phyloP scores from a whole-genome alignment of 1,284 basidiomycete genomes.

The Puccinia hordei region DNA sequence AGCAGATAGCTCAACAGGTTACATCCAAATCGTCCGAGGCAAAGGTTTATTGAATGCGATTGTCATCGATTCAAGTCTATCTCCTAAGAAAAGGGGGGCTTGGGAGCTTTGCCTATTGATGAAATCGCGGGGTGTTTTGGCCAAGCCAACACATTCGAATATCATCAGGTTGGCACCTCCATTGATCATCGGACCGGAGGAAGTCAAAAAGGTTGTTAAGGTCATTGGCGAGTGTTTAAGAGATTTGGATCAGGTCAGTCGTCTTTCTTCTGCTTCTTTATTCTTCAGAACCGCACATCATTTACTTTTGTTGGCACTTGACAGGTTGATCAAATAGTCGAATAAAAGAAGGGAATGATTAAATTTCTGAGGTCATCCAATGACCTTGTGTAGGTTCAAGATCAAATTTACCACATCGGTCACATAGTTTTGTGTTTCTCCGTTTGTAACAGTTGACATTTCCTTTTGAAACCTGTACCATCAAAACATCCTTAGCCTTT shows the following conservation, averaged over 20 bases:
- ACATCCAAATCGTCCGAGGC: slow-evolving; percentile 69
- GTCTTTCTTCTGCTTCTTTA: slow-evolving; percentile 46
- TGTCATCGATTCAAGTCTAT: slow-evolving; percentile 83
- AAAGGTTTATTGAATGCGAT: slow-evolving; percentile 89
- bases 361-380: too few relatives aligned
- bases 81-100: slow-evolving; percentile 75
- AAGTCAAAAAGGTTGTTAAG: slow-evolving; percentile 72
- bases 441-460: too few relatives aligned
- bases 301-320: too few relatives aligned
- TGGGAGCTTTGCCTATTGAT: slow-evolving; percentile 95
- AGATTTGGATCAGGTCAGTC: slow-evolving; percentile 76
- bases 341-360: too few relatives aligned
- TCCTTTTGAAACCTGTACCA: too few relatives aligned
- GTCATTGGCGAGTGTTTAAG: slow-evolving; percentile 76
- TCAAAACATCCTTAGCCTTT: too few relatives aligned
- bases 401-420: too few relatives aligned
- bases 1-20: slow-evolving; percentile 21
- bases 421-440: too few relatives aligned
- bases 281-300: not conserved
- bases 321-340: too few relatives aligned
- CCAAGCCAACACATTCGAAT: slow-evolving; percentile 94
- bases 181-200: slow-evolving; percentile 83
- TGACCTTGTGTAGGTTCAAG: too few relatives aligned
- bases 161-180: slow-evolving; percentile 95
- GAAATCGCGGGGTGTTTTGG: slow-evolving; percentile 84